A percentile compares a stretch with the other conserved stretches of the same genome.
phyloP scores from a whole-genome alignment of 2,329 filamentous ascomycete species.

The Neoscytalidium dimidiatum region DNA sequence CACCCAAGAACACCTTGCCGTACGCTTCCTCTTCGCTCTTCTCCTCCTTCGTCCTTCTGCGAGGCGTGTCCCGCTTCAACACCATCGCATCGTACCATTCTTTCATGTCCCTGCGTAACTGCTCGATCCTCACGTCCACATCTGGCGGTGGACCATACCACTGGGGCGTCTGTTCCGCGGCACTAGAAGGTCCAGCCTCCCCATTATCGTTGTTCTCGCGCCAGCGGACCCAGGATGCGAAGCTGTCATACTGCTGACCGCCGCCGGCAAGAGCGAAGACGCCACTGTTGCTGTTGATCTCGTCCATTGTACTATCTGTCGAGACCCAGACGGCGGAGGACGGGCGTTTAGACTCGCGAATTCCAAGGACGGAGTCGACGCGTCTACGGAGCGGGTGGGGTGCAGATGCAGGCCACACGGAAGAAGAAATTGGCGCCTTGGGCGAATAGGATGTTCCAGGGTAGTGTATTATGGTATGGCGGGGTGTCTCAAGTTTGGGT shows the following conservation, averaged over 20 bases:
- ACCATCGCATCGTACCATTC: conserved; percentile 17
- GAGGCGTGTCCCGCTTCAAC: not conserved
- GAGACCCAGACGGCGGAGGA: not conserved
- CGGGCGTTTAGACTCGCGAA: not conserved
- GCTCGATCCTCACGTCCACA: not conserved
- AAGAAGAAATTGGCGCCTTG: not conserved
- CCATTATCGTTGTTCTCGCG: not conserved
- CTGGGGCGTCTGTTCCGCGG: not conserved
- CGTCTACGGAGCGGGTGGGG: not conserved
- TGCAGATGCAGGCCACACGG: not conserved
- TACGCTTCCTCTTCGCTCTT: conserved; percentile 4
- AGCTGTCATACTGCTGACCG: not conserved
- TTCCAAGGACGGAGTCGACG: not conserved
- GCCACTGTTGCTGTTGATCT: too few species aligned
- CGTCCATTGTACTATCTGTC: not conserved
- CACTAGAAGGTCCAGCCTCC: not conserved
- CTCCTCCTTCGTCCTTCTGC: not conserved
- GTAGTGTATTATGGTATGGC: not conserved
- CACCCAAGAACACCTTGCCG: not conserved
- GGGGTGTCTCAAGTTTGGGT: not conserved
- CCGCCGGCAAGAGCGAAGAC: not conserved
- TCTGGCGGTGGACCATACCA: not conserved
- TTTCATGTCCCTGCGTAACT: not conserved
- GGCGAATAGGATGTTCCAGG: not conserved
- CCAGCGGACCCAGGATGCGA: not conserved